Conservation (phyloP, 2,329 filamentous ascomycete genomes). For the Ilyonectria robusta region DNA sequence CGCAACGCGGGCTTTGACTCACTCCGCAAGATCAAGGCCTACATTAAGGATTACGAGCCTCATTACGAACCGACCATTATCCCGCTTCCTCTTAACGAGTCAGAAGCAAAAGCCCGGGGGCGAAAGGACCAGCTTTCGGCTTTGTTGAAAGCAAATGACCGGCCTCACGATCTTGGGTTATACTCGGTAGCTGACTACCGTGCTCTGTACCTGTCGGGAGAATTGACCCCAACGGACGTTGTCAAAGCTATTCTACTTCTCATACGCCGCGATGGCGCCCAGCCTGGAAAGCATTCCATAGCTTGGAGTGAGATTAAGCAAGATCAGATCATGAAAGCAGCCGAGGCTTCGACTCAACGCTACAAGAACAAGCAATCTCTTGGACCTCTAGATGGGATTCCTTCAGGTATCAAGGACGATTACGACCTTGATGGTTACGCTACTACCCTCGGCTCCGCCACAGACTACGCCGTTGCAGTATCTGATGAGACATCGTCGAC, state of each 20-base stretch:
- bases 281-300: slow-evolving; percentile 56
- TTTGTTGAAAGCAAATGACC: background rate
- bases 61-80: no score
- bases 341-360: slow-evolving; percentile 60
- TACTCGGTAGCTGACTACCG: slow-evolving; percentile 62
- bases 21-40: no score
- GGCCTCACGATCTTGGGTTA: slow-evolving; percentile 11
- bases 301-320: slow-evolving; percentile 61
- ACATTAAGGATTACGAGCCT: no score
- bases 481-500: slow-evolving; percentile 59
- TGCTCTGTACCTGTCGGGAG: slow-evolving; percentile 60
- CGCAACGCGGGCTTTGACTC: no score
- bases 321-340: slow-evolving; percentile 58
- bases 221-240: slow-evolving; percentile 62
- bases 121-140: no score
- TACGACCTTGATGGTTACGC: slow-evolving; percentile 80
- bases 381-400: slow-evolving; percentile 79
- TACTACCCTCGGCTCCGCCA: slow-evolving; percentile 73
- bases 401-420: slow-evolving; percentile 83
- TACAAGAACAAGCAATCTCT: slow-evolving; percentile 70
- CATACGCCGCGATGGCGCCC: slow-evolving; percentile 56
- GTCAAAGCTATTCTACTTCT: slow-evolving; percentile 60
- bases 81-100: no score
- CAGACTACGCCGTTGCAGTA: slow-evolving; percentile 68
- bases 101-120: no score